phyloP scores from a whole-genome alignment of 805 yeast genomes.

The Metschnikowia similis region DNA sequence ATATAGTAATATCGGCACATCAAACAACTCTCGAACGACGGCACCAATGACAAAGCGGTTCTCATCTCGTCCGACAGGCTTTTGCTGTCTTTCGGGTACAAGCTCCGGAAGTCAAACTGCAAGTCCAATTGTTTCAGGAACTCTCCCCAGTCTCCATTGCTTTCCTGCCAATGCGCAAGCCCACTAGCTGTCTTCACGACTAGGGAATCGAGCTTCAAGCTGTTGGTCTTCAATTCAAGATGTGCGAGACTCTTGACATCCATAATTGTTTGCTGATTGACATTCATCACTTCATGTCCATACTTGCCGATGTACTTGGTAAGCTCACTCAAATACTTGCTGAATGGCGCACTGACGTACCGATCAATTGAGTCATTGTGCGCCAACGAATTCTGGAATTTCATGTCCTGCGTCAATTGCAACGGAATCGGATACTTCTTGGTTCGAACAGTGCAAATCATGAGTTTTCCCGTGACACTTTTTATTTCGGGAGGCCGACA shows the following conservation, averaged over 20 bases:
- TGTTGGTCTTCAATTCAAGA: constrained; percentile 19
- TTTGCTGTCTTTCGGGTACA: constrained; percentile 10
- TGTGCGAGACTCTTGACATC: constrained; percentile 25
- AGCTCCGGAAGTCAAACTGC: constrained; percentile 11
- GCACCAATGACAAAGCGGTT: constrained; percentile 21
- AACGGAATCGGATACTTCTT: constrained; percentile 24
- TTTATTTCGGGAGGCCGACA: constrained; percentile 15
- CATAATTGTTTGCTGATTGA: constrained; percentile 20
- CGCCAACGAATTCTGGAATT: constrained; percentile 11
- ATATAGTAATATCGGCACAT: constrained; percentile 25
- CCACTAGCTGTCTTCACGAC: constrained; percentile 10
- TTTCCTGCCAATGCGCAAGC: constrained; percentile 10
- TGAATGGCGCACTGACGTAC: constrained; percentile 20
- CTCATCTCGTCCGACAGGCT: constrained; percentile 12
- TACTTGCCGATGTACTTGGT: constrained; percentile 13
- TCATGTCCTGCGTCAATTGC: constrained; percentile 14
- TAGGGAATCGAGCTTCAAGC: constrained; percentile 16
- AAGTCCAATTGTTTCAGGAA: constrained; percentile 6
- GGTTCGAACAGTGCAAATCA: constrained; percentile 22
- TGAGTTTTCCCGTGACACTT: constrained; percentile 13
- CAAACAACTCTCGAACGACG: constrained; percentile 27
- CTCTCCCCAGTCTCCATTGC: constrained; percentile 1
- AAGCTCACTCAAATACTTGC: constrained; percentile 17
- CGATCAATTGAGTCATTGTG: constrained; percentile 20
- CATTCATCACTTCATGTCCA: constrained; percentile 18